A percentile compares a stretch with the other conserved stretches of the same genome.
These are phyloP conservation scores for Candida vartiovaarae DNA, from an alignment of 805 yeast genomes.

Conservation along the genomic window DNA sequence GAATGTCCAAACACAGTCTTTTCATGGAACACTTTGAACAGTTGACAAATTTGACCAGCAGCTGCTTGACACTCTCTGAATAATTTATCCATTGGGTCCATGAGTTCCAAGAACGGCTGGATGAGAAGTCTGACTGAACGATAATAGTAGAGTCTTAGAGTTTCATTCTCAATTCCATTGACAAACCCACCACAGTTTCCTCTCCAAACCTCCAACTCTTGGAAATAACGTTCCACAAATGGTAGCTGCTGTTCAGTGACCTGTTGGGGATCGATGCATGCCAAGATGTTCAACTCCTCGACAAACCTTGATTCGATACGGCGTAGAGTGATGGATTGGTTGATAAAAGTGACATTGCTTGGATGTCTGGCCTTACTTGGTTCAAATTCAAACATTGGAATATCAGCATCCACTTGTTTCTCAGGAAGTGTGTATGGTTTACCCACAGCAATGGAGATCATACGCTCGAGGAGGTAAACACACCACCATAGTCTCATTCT, in stretches of 20 bases:
- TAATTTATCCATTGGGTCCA: conserved; percentile 53
- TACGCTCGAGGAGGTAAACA: conserved; percentile 52
- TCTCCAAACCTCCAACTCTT: conserved; percentile 52
- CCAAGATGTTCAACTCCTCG: conserved; percentile 38
- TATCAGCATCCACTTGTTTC: conserved; percentile 36
- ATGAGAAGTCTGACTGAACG: conserved; percentile 52
- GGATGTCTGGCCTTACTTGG: conserved; percentile 28
- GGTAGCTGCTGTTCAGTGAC: conserved; percentile 35
- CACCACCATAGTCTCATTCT: conserved; percentile 58
- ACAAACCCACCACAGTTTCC: conserved; percentile 41
- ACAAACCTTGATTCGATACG: conserved; percentile 55
- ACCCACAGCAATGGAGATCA: conserved; percentile 56
- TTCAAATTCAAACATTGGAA: conserved; percentile 45
- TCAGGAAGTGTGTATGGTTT: conserved; percentile 50
- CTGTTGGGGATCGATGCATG: conserved; percentile 21
- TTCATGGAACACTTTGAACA: conserved; percentile 56
- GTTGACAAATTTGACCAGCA: conserved; percentile 62
- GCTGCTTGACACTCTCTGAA: conserved; percentile 66
- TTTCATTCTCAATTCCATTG: conserved; percentile 50
- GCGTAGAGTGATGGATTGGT: conserved; percentile 49
- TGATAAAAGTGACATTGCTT: conserved; percentile 33
- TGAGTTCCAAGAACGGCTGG: conserved; percentile 56
- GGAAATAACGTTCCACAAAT: conserved; percentile 43
- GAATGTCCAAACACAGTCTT: conserved; percentile 58
- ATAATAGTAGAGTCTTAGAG: conserved; percentile 51